These are phyloP conservation scores for Chenopodium album DNA, from an alignment of 148 eudicot genomes.

Conservation along the genomic window DNA sequence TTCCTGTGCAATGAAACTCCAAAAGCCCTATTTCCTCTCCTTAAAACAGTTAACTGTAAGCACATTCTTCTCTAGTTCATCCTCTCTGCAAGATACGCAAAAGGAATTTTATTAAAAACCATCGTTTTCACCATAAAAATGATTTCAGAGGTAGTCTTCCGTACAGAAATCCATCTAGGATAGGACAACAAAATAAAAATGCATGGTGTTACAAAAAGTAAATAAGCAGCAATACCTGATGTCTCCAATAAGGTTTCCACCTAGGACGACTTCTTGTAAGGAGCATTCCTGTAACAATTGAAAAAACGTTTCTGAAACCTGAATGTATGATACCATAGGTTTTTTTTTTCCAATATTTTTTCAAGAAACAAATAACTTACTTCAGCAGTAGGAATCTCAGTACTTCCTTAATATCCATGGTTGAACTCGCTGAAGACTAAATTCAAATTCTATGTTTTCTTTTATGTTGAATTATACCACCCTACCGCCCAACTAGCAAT, in stretches of 20 bases:
- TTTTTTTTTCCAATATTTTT: too few species aligned
- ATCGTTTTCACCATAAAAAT: background rate
- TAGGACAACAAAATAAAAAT: background rate
- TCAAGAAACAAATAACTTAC: too few species aligned
- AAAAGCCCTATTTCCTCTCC: too few species aligned
- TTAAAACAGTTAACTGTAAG: too few species aligned
- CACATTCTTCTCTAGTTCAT: too few species aligned
- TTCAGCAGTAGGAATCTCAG: too few species aligned
- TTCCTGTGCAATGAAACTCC: too few species aligned
- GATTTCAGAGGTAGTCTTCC: background rate
- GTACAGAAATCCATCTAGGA: background rate
- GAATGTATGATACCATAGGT: too few species aligned
- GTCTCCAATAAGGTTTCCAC: background rate
- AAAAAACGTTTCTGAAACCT: background rate
- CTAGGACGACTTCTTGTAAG: background rate
- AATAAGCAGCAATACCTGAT: background rate
- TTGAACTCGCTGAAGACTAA: background rate
- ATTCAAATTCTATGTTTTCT: background rate
- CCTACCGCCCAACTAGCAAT: slow-evolving; percentile 11
- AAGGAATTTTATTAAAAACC: background rate
- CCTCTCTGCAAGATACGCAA: too few species aligned
- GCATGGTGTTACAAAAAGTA: background rate
- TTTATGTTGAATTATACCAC: background rate
- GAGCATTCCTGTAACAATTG: too few species aligned
- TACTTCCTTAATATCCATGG: too few species aligned